Evolutionary conservation across 108 stramenopile genomes (phyloP).

Genomic region (Licmophora abbreviata): DNA sequence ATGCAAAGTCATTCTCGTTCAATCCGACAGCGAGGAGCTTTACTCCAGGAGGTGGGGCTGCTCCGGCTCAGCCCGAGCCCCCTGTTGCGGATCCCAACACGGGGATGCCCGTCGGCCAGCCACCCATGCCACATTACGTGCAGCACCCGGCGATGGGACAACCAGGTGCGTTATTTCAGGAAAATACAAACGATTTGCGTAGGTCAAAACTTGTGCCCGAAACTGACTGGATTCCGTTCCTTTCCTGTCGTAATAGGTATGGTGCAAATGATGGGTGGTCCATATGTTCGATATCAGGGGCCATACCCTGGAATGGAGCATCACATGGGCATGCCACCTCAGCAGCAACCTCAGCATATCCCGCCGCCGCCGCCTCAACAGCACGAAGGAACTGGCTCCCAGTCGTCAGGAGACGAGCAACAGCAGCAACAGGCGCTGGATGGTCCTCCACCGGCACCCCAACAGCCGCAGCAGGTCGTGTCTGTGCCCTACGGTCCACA

Average conservation of each 20-base stretch:
- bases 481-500: neutral
- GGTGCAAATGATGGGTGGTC: constrained; percentile 68
- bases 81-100: constrained; percentile 15
- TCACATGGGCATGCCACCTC: constrained; percentile 7
- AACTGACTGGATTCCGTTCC: constrained; percentile 3
- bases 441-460: neutral
- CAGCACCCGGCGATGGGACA: constrained; percentile 22
- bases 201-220: no score
- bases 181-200: no score
- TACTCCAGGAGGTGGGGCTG: constrained; percentile 33
- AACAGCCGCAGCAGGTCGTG: constrained; percentile 1
- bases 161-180: constrained; percentile 20
- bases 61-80: constrained; percentile 11
- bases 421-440: neutral
- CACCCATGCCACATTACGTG: constrained; percentile 28
- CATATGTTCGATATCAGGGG: constrained; percentile 32
- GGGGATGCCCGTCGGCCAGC: constrained; percentile 26
- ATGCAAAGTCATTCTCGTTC: constrained; percentile 72
- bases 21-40: constrained; percentile 75
- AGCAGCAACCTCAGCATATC: constrained; percentile 4
- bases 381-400: neutral
- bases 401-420: neutral
- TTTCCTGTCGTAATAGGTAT: constrained; percentile 33
- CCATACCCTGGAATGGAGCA: constrained; percentile 44
- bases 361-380: neutral